Percentiles rank a stretch among this genome's conserved stretches.
Conservation (phyloP, 768 basidiomycete genomes). For the Cystobasidium tubakii region DNA sequence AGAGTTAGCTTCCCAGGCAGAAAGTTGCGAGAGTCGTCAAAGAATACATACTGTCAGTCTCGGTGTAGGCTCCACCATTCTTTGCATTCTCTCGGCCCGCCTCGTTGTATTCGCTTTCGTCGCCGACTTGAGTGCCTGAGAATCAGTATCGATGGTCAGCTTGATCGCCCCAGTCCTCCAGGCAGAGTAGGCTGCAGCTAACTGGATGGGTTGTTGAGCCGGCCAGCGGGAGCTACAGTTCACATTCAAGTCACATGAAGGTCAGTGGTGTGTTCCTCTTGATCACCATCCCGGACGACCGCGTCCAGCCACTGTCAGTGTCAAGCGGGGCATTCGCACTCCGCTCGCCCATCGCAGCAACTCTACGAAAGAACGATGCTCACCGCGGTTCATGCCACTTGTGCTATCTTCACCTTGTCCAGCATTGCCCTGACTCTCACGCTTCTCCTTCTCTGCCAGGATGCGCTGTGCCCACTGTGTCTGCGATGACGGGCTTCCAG, state of each 20-base stretch:
- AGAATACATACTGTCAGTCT: not conserved
- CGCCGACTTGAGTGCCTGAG: not conserved
- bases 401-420: slow-evolving; percentile 20
- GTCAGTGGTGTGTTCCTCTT: too few species aligned
- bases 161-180: not conserved
- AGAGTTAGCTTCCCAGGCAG: not conserved
- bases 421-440: not conserved
- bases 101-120: slow-evolving; percentile 14
- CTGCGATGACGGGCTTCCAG: slow-evolving; percentile 1
- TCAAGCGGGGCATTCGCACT: not conserved
- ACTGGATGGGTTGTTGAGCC: not conserved
- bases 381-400: slow-evolving; percentile 32
- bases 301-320: not conserved
- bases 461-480: slow-evolving; percentile 4
- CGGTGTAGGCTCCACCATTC: slow-evolving; percentile 3
- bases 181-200: not conserved
- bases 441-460: slow-evolving; percentile 7
- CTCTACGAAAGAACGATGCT: not conserved
- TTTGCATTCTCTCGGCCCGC: slow-evolving; percentile 19
- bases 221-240: not conserved
- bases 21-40: not conserved
- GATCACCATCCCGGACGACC: not conserved
- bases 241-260: not conserved
- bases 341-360: not conserved
- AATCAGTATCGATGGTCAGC: not conserved